Evolutionary conservation across 306 rosid species (phyloP).

Genomic region (Fragaria vesca): DNA sequence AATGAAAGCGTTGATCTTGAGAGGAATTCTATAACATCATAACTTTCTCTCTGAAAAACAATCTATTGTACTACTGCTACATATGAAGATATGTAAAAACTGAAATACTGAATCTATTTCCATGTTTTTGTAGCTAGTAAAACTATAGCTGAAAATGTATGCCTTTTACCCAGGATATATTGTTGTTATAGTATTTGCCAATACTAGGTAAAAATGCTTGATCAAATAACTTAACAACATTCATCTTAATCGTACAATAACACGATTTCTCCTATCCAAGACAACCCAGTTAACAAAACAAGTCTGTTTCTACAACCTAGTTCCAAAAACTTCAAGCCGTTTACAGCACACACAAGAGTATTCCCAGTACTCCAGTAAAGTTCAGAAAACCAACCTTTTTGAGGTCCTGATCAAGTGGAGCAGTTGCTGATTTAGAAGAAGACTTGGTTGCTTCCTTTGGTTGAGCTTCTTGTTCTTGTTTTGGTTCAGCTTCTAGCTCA

Average conservation of each 20-base stretch:
- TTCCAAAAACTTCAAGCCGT: not conserved
- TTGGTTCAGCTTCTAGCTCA: constrained; percentile 44
- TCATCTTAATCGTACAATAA: not conserved
- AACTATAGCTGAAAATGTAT: not conserved
- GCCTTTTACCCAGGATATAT: not conserved
- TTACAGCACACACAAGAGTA: not conserved
- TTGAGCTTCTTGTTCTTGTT: constrained; percentile 26
- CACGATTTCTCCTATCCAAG: not conserved
- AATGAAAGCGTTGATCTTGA: not conserved
- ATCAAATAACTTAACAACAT: too few relatives aligned
- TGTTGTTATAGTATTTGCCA: not conserved
- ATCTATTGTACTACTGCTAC: too few relatives aligned
- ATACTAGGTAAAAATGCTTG: not conserved
- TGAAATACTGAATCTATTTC: too few relatives aligned
- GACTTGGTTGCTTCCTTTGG: constrained; percentile 26
- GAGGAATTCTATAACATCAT: not conserved
- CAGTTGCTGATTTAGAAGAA: constrained; percentile 32
- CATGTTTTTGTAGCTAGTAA: too few relatives aligned
- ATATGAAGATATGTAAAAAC: too few relatives aligned
- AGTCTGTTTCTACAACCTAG: not conserved
- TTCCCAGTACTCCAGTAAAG: not conserved
- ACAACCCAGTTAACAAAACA: not conserved
- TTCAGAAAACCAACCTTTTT: constrained; percentile 56
- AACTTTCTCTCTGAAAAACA: not conserved
- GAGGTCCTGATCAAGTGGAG: constrained; percentile 74